Evolutionary conservation across 768 basidiomycete genomes (phyloP).

Genomic region (Lactarius tabidus): DNA sequence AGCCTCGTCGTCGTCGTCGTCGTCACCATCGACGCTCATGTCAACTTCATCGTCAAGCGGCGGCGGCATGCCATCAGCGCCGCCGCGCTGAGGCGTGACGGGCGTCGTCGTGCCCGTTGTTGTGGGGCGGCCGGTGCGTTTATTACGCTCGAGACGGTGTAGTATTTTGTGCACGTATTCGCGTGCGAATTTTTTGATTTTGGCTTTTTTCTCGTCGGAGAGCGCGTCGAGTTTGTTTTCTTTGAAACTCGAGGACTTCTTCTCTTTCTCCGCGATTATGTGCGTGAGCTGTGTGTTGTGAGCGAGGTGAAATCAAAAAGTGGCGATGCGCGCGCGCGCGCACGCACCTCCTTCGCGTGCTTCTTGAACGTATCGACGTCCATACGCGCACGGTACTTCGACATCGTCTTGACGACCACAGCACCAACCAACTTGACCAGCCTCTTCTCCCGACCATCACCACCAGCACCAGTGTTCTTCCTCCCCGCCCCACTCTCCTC

Average conservation of each 20-base stretch:
- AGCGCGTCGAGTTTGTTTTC: constrained; percentile 63
- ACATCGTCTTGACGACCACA: constrained; percentile 91
- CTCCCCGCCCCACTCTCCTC: constrained; percentile 32
- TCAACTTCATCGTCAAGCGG: background rate
- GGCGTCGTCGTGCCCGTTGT: background rate
- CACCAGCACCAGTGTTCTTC: too few relatives aligned
- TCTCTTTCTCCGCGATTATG: constrained; percentile 90
- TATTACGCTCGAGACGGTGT: constrained; percentile 55
- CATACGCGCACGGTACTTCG: constrained; percentile 75
- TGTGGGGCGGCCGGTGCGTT: constrained; percentile 26
- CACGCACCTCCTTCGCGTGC: constrained; percentile 85
- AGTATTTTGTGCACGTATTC: constrained; percentile 84
- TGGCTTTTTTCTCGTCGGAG: constrained; percentile 79
- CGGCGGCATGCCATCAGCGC: background rate
- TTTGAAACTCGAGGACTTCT: constrained; percentile 73
- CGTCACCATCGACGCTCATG: constrained; percentile 30
- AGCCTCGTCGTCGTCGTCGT: too few relatives aligned
- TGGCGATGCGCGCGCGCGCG: background rate
- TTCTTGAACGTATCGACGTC: constrained; percentile 86
- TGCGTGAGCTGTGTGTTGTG: constrained; percentile 63
- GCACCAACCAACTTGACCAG: constrained; percentile 79
- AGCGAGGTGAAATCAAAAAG: constrained; percentile 3
- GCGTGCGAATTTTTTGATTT: constrained; percentile 92
- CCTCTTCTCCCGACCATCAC: constrained; percentile 70
- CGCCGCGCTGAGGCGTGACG: background rate